Percentiles rank a stretch among this genome's conserved stretches.
Conservation (phyloP, 2,329 filamentous ascomycete genomes). For the Helotiales sp. region DNA sequence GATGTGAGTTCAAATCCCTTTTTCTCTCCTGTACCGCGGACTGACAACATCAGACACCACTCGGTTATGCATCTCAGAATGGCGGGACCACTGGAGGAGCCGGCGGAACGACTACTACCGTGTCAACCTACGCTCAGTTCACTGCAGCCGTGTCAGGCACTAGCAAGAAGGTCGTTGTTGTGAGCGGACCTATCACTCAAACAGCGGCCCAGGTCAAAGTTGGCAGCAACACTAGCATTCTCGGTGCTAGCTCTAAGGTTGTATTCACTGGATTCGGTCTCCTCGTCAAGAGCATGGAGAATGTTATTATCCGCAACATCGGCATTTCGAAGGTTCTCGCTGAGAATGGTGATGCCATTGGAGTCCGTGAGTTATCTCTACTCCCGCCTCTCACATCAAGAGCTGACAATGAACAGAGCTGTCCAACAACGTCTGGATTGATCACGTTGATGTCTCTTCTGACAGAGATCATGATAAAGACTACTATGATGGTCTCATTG, state of each 20-base stretch:
- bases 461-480: constrained; percentile 54
- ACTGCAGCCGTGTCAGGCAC: constrained; percentile 49
- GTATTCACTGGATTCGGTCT: constrained; percentile 26
- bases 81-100: constrained; percentile 38
- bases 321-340: constrained; percentile 58
- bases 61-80: constrained; percentile 15
- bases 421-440: constrained; percentile 63
- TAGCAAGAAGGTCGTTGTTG: constrained; percentile 45
- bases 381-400: neutral
- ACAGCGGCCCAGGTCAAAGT: constrained; percentile 44
- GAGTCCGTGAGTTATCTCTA: constrained; percentile 42
- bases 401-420: constrained; percentile 34
- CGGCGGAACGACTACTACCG: constrained; percentile 55
- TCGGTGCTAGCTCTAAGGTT: constrained; percentile 40
- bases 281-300: constrained; percentile 50
- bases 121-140: constrained; percentile 50
- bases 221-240: constrained; percentile 51
- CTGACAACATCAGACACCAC: neutral
- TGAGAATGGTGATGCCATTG: constrained; percentile 58
- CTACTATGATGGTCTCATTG: constrained; percentile 68
- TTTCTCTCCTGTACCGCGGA: neutral
- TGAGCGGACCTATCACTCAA: constrained; percentile 45
- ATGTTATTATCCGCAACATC: constrained; percentile 65
- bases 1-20: neutral
- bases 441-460: constrained; percentile 65